phyloP scores from a whole-genome alignment of 2,329 filamentous ascomycete species.

The Exserohilum rostratum region DNA sequence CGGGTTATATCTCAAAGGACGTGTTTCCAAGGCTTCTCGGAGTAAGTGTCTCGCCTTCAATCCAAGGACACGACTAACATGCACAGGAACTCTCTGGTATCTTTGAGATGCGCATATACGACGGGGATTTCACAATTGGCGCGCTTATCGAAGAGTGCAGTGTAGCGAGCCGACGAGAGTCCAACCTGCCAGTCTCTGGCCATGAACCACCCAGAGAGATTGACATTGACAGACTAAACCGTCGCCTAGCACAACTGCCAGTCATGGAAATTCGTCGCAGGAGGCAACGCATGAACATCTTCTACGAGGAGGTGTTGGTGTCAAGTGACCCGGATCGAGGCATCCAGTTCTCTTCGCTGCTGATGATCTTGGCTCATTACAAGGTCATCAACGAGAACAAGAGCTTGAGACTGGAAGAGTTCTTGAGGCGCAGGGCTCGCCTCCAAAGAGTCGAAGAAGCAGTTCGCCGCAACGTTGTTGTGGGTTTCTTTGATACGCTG shows the following conservation, averaged over 20 bases:
- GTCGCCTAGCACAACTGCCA: conserved; percentile 75
- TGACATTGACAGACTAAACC: conserved; percentile 77
- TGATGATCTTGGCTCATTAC: conserved; percentile 97
- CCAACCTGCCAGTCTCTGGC: conserved; percentile 56
- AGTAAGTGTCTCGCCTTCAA: conserved; percentile 53
- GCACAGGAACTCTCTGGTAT: conserved; percentile 81
- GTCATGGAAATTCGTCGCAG: conserved; percentile 74
- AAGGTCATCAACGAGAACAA: conserved; percentile 99
- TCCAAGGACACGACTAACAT: conserved; percentile 10
- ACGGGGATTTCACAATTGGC: conserved; percentile 85
- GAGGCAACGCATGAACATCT: conserved; percentile 84
- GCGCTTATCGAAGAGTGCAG: conserved; percentile 85
- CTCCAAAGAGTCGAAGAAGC: conserved; percentile 95
- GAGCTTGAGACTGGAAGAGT: conserved; percentile 92
- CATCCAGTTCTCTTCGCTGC: conserved; percentile 86
- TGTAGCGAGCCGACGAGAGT: conserved; percentile 58
- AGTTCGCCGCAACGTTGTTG: conserved; percentile 84
- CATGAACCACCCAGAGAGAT: conserved; percentile 55
- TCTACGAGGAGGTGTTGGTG: conserved; percentile 95
- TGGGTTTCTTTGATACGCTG: conserved; percentile 94
- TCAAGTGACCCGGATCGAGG: conserved; percentile 88
- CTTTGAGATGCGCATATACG: conserved; percentile 97
- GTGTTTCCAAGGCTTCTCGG: conserved; percentile 86
- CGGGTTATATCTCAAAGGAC: conserved; percentile 88
- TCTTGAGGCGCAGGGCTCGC: conserved; percentile 84